A percentile compares a stretch with the other conserved stretches of the same genome.
Evolutionary conservation across 106 monocot genomes (phyloP).

Genomic region (Chionographis japonica): DNA sequence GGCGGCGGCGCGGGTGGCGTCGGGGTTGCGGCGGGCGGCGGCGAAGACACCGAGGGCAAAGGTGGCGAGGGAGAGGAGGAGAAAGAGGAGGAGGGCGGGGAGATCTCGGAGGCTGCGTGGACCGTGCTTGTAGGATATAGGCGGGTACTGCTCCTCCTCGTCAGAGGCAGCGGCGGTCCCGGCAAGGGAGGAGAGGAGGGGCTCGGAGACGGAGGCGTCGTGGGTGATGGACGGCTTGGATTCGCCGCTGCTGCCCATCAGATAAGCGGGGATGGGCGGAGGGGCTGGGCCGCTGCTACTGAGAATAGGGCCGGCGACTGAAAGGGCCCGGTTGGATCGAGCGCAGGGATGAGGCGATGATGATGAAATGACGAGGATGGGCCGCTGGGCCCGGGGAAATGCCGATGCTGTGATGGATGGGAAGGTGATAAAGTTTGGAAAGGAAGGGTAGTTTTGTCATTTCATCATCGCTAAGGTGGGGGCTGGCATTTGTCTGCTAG

Average conservation of each 20-base stretch:
- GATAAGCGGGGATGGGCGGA: neutral
- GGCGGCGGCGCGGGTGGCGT: conserved; percentile 24
- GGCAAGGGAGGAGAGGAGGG: conserved; percentile 13
- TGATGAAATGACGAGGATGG: too few species aligned
- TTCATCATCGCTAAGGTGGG: too few species aligned
- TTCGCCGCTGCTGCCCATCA: conserved; percentile 41
- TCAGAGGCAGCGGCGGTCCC: neutral
- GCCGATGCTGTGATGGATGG: too few species aligned
- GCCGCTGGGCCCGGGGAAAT: too few species aligned
- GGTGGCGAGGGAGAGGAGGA: conserved; percentile 54
- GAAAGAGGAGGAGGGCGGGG: conserved; percentile 51
- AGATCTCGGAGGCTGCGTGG: conserved; percentile 71
- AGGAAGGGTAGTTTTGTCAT: too few species aligned
- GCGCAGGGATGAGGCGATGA: too few species aligned
- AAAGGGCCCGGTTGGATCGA: too few species aligned
- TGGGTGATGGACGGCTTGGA: conserved; percentile 16
- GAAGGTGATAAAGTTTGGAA: too few species aligned
- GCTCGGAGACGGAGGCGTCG: conserved; percentile 12
- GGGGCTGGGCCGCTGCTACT: neutral
- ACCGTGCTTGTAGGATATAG: conserved; percentile 56
- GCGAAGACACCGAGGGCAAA: conserved; percentile 43
- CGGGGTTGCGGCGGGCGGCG: conserved; percentile 40
- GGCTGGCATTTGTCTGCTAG: too few species aligned
- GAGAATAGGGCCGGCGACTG: too few species aligned
- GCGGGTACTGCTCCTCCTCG: conserved; percentile 40